Evolutionary conservation across 2,329 filamentous ascomycete species (phyloP).

Genomic region (Karstenula rhodostoma): DNA sequence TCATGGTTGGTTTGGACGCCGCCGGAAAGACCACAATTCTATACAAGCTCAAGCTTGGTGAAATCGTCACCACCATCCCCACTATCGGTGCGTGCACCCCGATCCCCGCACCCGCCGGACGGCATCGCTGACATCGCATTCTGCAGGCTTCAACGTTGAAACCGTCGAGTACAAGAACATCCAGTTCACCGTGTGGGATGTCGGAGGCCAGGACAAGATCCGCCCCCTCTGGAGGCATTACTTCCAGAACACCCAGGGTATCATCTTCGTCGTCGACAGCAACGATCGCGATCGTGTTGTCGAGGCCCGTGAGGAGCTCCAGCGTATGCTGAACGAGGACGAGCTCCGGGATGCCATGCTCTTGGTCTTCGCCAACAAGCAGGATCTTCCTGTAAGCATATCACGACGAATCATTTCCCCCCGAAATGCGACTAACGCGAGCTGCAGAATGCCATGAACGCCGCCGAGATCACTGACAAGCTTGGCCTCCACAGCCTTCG

Average conservation of each 20-base stretch:
- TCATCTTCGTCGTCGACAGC: slow-evolving; percentile 98
- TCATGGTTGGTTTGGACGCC: slow-evolving; percentile 97
- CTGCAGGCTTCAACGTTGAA: slow-evolving; percentile 90
- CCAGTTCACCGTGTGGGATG: slow-evolving; percentile 99
- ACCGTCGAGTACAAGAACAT: slow-evolving; percentile 99
- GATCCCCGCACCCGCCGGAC: slow-evolving; percentile 15
- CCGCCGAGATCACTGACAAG: slow-evolving; percentile 99
- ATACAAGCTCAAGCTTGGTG: slow-evolving; percentile 98
- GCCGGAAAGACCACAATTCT: slow-evolving; percentile 98
- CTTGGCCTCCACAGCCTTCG: slow-evolving; percentile 98
- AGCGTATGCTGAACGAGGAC: slow-evolving; percentile 96
- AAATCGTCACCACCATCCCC: slow-evolving; percentile 97
- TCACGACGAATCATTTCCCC: slow-evolving; percentile 7
- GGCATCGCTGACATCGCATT: slow-evolving; percentile 33
- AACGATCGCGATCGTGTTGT: slow-evolving; percentile 91
- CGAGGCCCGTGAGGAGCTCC: slow-evolving; percentile 90
- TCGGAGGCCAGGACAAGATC: slow-evolving; percentile 99
- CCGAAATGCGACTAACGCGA: slow-evolving; percentile 23
- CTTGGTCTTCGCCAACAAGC: slow-evolving; percentile 98
- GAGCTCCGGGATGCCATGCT: slow-evolving; percentile 97
- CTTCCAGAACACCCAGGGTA: slow-evolving; percentile 92
- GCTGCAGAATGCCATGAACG: slow-evolving; percentile 95
- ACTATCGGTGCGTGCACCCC: slow-evolving; percentile 72
- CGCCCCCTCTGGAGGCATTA: slow-evolving; percentile 97
- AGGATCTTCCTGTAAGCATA: slow-evolving; percentile 83